Evolutionary conservation across 2,329 filamentous ascomycete species (phyloP).

Genomic region (Talaromyces pinophilus): DNA sequence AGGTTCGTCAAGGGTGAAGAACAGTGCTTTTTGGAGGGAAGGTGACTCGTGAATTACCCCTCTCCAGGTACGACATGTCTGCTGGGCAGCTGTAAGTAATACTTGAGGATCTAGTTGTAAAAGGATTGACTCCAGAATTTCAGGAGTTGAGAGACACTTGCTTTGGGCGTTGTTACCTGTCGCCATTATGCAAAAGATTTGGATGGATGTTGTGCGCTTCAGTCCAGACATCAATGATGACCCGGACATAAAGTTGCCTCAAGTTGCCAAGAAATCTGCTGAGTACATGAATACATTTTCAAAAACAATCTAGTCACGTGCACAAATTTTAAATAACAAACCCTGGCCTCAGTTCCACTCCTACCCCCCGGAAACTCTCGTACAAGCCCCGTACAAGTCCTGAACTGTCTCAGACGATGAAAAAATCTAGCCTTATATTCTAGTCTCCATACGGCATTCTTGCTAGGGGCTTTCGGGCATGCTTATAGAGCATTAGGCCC

Average conservation of each 20-base stretch:
- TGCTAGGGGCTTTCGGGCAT: too few species aligned
- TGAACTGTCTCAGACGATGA: too few species aligned
- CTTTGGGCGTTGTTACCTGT: not conserved
- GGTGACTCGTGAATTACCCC: not conserved
- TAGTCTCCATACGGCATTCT: too few species aligned
- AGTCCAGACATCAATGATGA: not conserved
- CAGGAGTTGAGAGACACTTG: not conserved
- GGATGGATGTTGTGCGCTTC: not conserved
- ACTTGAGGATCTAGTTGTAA: not conserved
- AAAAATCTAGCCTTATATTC: too few species aligned
- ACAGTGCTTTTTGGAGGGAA: not conserved
- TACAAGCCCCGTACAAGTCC: too few species aligned
- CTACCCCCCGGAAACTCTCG: too few species aligned
- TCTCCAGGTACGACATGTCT: not conserved
- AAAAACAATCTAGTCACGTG: too few species aligned
- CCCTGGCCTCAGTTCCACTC: too few species aligned
- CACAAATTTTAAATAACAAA: too few species aligned
- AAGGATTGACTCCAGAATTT: not conserved
- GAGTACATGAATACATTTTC: too few species aligned
- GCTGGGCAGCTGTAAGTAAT: not conserved
- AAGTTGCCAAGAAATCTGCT: not conserved
- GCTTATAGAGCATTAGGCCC: too few species aligned
- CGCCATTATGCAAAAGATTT: not conserved
- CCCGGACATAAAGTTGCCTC: not conserved
- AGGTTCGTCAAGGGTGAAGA: not conserved